Percentiles rank a stretch among this genome's conserved stretches.
Evolutionary conservation across 2,329 filamentous ascomycete species (phyloP).

Genomic region (Drechmeria coniospora): DNA sequence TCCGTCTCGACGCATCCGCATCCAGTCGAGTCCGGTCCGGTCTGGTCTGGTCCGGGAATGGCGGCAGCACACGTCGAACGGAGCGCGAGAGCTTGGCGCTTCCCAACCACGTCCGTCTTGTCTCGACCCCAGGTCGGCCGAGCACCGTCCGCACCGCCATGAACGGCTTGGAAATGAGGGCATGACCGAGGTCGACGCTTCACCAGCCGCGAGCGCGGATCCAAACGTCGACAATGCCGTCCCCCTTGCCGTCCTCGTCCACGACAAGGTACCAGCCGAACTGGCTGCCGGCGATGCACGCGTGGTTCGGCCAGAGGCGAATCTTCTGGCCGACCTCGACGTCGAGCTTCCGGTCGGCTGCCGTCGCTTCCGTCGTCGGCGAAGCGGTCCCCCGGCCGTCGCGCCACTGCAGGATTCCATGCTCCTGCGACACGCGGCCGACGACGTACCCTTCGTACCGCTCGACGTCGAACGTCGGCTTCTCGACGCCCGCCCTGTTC

Average conservation of each 20-base stretch:
- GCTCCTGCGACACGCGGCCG: constrained; percentile 60
- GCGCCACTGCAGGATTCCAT: constrained; percentile 52
- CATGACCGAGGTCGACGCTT: too few species aligned
- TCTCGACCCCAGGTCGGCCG: too few species aligned
- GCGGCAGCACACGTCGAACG: too few species aligned
- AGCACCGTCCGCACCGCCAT: too few species aligned
- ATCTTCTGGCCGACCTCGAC: constrained; percentile 47
- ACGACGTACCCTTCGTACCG: constrained; percentile 48
- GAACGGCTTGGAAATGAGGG: too few species aligned
- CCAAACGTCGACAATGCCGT: constrained; percentile 63
- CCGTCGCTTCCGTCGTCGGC: constrained; percentile 14
- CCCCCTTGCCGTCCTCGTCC: constrained; percentile 43
- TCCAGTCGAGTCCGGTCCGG: too few species aligned
- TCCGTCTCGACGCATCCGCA: too few species aligned
- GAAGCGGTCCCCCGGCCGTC: too few species aligned
- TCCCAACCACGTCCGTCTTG: too few species aligned
- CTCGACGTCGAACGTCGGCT: constrained; percentile 14
- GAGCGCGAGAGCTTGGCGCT: too few species aligned
- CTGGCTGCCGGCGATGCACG: constrained; percentile 58
- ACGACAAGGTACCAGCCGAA: constrained; percentile 63
- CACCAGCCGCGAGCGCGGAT: constrained; percentile 13
- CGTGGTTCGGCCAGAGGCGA: constrained; percentile 65
- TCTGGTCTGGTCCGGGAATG: too few species aligned
- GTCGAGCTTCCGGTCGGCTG: constrained; percentile 16
- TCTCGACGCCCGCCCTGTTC: constrained; percentile 17